Evolutionary conservation across 2,329 filamentous ascomycete species (phyloP).

Genomic region (Fusarium metavorans): DNA sequence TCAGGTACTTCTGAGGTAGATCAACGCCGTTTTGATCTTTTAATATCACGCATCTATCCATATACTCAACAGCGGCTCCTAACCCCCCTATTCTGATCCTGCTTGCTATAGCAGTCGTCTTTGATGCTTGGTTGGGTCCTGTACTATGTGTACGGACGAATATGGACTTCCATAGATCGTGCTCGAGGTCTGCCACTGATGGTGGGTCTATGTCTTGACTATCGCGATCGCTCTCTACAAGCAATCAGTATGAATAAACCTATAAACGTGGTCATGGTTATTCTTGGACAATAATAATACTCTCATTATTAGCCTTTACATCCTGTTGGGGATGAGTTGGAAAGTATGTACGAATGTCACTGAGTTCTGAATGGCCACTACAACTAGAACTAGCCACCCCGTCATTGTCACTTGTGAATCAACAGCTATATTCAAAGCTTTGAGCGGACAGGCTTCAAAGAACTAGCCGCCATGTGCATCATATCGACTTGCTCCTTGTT

Average conservation of each 20-base stretch:
- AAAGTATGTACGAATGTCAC: background rate
- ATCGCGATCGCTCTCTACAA: background rate
- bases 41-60: background rate
- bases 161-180: background rate
- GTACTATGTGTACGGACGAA: background rate
- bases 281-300: background rate
- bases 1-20: background rate
- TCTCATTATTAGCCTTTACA: background rate
- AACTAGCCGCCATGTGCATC: too few relatives aligned
- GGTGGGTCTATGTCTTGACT: background rate
- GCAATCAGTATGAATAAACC: background rate
- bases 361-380: background rate
- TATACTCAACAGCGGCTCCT: background rate
- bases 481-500: background rate
- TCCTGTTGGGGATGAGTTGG: background rate
- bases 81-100: background rate
- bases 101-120: background rate
- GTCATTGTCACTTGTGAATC: background rate
- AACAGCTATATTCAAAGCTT: background rate
- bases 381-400: background rate
- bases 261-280: background rate
- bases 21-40: background rate
- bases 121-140: background rate
- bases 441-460: too few relatives aligned
- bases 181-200: background rate